Evolutionary conservation across 306 rosid species (phyloP), one percentile per base, ranked within the genome.

Genomic region (cucumber (Cucumis sativus)): DNA sequence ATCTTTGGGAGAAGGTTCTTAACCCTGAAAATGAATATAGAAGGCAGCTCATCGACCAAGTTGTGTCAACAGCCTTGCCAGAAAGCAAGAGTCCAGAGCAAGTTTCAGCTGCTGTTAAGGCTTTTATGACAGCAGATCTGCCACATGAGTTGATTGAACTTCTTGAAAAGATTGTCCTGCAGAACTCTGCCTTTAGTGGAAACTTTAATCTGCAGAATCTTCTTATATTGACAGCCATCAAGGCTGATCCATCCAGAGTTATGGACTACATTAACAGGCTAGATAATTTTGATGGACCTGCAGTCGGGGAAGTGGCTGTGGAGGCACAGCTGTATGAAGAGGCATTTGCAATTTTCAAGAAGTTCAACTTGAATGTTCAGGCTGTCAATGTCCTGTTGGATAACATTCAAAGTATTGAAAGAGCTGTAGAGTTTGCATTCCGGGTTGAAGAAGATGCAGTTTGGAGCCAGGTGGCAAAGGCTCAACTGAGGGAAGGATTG

Each of bases 31-130:
- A 96, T 90, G 83, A 55, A 51, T 96, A 78, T 78, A 88, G 99
- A 84, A 92, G 98, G 83, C 99, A 96, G 83, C 97, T 96, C 69
- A 96, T 96, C 55, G 99, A 92, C 88, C 99, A 95, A 84, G 98
- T 95, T 72, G 98, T 96, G 59, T 92, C 99, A 67, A 92, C 99
- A 58, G 99, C 99, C 84, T 86, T 96, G 82, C 99, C 99, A 10
- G 99, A 96, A 86, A 96, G 99, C 97, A 96, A 96, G 87, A 96
- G 98, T 85, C 99, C 99, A 5, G 99, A 96, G 79, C 99, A 96
- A 85, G 99, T 96, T 79, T 96, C 99, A 81, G 99, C 99, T 21
- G 86, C 99, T 82, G 99, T 96, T 77, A 96, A 96, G 86, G 99
- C 98, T 79, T 96, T 96, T 85, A 96, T 96, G 99, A 96, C 99